These are phyloP conservation scores for Tetrastigma voinierianum DNA, from an alignment of 164 flowering plant genomes.

Conservation along the genomic window DNA sequence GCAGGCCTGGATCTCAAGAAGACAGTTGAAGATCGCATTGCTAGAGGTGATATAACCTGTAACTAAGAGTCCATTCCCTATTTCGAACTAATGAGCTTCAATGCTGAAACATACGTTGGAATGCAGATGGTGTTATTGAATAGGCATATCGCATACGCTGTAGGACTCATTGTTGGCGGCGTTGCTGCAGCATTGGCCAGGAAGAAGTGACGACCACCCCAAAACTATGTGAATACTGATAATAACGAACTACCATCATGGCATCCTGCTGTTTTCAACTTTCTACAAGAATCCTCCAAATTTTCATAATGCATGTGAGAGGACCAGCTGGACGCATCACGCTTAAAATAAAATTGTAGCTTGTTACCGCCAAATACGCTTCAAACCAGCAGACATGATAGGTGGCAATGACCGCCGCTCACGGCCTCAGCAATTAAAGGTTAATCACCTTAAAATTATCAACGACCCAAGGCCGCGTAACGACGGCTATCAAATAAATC, in stretches of 20 bases:
- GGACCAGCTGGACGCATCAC: too few species aligned
- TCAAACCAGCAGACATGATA: too few species aligned
- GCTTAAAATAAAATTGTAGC: too few species aligned
- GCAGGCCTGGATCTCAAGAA: constrained; percentile 79
- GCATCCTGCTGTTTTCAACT: background rate
- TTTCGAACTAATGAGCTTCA: too few species aligned
- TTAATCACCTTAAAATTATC: too few species aligned
- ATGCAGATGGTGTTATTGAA: constrained; percentile 91
- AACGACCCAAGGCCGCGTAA: too few species aligned
- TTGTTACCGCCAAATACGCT: too few species aligned
- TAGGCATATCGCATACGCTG: constrained; percentile 91
- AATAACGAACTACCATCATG: background rate
- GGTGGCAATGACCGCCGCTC: too few species aligned
- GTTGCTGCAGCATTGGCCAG: constrained; percentile 75
- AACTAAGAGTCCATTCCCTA: background rate
- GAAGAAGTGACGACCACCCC: constrained; percentile 43
- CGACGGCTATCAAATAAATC: too few species aligned
- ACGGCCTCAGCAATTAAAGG: too few species aligned
- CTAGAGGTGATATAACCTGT: constrained; percentile 58
- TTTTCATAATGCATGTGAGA: too few species aligned
- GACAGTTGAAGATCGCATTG: constrained; percentile 68
- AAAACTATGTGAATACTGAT: constrained; percentile 3
- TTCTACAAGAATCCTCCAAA: background rate
- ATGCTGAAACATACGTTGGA: background rate
- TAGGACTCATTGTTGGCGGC: constrained; percentile 76